Evolutionary conservation across 352 stramenopile genomes (phyloP).

Genomic region (Globisporangium paroecandrum): DNA sequence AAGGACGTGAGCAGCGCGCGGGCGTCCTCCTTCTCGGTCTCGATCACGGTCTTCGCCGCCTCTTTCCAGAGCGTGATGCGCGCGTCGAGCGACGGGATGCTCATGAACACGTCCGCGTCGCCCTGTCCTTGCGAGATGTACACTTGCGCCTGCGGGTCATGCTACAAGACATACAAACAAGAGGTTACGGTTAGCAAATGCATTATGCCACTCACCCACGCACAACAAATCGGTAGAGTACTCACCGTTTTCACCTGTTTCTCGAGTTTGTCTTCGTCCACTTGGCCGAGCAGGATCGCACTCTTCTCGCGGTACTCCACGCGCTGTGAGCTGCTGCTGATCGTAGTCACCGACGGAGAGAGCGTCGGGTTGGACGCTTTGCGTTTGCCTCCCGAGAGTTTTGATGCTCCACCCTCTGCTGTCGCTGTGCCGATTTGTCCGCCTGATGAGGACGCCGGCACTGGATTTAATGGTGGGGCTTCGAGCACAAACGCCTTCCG

Average conservation of each 20-base stretch:
- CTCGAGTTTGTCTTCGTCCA: conserved; percentile 77
- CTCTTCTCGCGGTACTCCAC: conserved; percentile 63
- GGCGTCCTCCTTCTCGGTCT: conserved; percentile 72
- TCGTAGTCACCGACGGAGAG: neutral
- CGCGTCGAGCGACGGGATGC: conserved; percentile 71
- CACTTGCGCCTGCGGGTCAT: conserved; percentile 62
- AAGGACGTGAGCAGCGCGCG: conserved; percentile 59
- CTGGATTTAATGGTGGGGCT: conserved; percentile 7
- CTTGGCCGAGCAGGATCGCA: conserved; percentile 56
- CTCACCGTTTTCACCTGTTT: conserved; percentile 72
- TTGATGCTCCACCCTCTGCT: neutral
- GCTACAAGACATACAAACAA: conserved; percentile 26
- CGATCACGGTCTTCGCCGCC: conserved; percentile 67
- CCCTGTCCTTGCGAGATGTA: conserved; percentile 79
- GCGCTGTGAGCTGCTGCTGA: conserved; percentile 16
- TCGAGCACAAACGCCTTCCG: conserved; percentile 63
- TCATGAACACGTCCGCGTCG: conserved; percentile 79
- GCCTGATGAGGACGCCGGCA: neutral
- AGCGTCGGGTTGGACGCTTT: conserved; percentile 13
- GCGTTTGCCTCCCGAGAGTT: conserved; percentile 10
- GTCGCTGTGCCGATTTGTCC: neutral
- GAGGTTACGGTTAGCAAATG: neutral
- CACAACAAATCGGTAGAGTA: neutral
- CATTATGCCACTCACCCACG: neutral
- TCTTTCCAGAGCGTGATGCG: conserved; percentile 79